phyloP scores from a whole-genome alignment of 371 early-diverging fungal species.

The Batkoa obscura region DNA sequence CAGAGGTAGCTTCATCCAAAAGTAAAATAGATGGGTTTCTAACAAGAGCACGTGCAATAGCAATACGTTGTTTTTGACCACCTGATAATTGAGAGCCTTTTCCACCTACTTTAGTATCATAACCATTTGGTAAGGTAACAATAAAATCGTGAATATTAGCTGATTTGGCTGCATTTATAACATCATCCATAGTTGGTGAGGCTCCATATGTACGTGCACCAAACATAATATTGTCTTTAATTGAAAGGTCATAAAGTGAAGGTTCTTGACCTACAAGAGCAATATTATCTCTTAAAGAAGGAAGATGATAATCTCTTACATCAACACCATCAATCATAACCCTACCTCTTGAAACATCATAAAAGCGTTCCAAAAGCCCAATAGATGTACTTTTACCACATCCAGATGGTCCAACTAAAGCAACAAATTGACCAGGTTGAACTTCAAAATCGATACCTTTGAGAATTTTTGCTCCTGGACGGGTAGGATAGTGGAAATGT shows the following conservation, averaged over 20 bases:
- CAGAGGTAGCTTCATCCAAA: constrained; percentile 26
- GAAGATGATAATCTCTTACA: constrained; percentile 30
- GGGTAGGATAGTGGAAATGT: constrained; percentile 63
- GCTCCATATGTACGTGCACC: constrained; percentile 16
- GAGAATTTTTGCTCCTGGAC: constrained; percentile 53
- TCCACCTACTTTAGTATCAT: constrained; percentile 60
- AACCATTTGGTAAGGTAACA: constrained; percentile 36
- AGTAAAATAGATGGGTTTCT: constrained; percentile 34
- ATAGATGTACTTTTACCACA: constrained; percentile 76
- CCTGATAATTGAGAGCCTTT: constrained; percentile 45
- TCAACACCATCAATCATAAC: constrained; percentile 46
- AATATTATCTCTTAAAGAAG: constrained; percentile 36
- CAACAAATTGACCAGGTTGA: constrained; percentile 52
- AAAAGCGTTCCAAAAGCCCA: constrained; percentile 68
- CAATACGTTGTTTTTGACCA: constrained; percentile 51
- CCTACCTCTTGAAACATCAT: constrained; percentile 43
- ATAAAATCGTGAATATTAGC: constrained; percentile 70
- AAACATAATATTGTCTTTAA: constrained; percentile 60
- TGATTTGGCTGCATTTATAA: constrained; percentile 31
- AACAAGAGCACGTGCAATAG: constrained; percentile 40
- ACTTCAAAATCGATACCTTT: constrained; percentile 51
- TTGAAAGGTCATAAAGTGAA: constrained; percentile 48
- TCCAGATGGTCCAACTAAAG: constrained; percentile 74
- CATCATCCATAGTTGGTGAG: constrained; percentile 23
- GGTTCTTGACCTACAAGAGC: constrained; percentile 79